A percentile compares a stretch with the other conserved stretches of the same genome.
Evolutionary conservation across 306 rosid genomes (phyloP).

Genomic region (Lithocarpus polystachyus): DNA sequence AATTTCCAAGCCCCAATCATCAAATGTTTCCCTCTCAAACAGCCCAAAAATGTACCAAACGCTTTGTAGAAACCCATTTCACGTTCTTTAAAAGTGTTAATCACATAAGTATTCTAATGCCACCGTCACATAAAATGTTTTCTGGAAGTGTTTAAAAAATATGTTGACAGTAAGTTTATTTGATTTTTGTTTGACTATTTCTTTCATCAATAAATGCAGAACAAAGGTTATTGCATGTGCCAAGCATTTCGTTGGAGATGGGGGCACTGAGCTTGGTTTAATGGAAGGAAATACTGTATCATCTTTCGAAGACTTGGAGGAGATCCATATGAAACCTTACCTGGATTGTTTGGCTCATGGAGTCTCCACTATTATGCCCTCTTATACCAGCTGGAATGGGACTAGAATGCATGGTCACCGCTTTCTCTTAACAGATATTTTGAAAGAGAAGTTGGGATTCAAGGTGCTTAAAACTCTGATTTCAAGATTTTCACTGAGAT

Average conservation of each 20-base stretch:
- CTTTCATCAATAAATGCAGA: slow-evolving; percentile 29
- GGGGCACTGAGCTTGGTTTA: slow-evolving; percentile 73
- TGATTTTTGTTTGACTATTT: slow-evolving; percentile 2
- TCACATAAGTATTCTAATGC: no score
- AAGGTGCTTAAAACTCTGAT: slow-evolving; percentile 37
- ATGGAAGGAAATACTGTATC: slow-evolving; percentile 69
- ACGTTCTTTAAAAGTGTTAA: no score
- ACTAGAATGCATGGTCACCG: slow-evolving; percentile 52
- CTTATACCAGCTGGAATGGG: slow-evolving; percentile 87
- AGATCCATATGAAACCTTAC: slow-evolving; percentile 78
- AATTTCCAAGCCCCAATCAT: no score
- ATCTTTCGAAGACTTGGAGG: slow-evolving; percentile 68
- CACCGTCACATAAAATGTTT: no score
- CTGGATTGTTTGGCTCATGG: slow-evolving; percentile 74
- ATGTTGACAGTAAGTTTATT: background rate
- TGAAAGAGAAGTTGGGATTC: slow-evolving; percentile 79
- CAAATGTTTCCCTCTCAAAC: no score
- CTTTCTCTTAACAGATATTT: slow-evolving; percentile 64
- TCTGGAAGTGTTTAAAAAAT: no score
- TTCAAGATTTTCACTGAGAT: no score
- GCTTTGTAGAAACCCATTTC: no score
- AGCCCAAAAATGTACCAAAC: no score
- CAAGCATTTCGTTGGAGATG: slow-evolving; percentile 93
- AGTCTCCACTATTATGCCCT: slow-evolving; percentile 82
- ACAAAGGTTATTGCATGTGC: slow-evolving; percentile 77